A percentile compares a stretch with the other conserved stretches of the same genome.
These are phyloP conservation scores for Nakazawaea ernobii DNA, from an alignment of 805 yeast genomes.

Conservation along the genomic window DNA sequence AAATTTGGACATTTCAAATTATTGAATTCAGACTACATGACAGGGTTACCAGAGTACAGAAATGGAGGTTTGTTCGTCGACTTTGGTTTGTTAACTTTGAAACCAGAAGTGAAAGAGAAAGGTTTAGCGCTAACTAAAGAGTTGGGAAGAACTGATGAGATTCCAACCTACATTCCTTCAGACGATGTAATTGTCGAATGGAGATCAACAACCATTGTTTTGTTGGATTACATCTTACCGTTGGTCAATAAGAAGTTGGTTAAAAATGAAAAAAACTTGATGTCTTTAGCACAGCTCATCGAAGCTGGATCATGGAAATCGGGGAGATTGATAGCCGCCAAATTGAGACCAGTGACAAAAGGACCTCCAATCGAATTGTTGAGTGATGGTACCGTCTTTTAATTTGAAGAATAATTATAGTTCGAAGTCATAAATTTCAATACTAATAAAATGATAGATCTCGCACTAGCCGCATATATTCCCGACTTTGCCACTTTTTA, in stretches of 20 bases:
- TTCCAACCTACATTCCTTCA: conserved; percentile 48
- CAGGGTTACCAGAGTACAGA: conserved; percentile 57
- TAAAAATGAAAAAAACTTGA: conserved; percentile 22
- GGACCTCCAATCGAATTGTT: conserved; percentile 61
- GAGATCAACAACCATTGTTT: conserved; percentile 57
- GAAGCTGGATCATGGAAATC: conserved; percentile 70
- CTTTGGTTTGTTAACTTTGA: conserved; percentile 42
- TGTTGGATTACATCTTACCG: conserved; percentile 48
- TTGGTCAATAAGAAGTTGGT: conserved; percentile 42
- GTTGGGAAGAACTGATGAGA: conserved; percentile 21
- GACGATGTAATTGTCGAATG: conserved; percentile 63
- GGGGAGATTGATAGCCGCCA: conserved; percentile 55
- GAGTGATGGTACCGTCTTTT: conserved; percentile 65
- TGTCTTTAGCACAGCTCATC: conserved; percentile 50
- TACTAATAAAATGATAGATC: too few relatives aligned
- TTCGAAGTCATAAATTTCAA: too few relatives aligned
- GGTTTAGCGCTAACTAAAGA: conserved; percentile 33
- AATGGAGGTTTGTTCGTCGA: conserved; percentile 63
- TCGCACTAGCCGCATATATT: too few relatives aligned
- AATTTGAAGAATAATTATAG: conserved; percentile 10
- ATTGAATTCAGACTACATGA: conserved; percentile 34
- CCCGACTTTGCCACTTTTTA: too few relatives aligned
- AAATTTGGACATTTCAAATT: conserved; percentile 37
- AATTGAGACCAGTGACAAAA: conserved; percentile 38
- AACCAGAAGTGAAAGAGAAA: conserved; percentile 29